phyloP scores from a whole-genome alignment of 2,329 filamentous ascomycete genomes.

The Fusarium sp. region DNA sequence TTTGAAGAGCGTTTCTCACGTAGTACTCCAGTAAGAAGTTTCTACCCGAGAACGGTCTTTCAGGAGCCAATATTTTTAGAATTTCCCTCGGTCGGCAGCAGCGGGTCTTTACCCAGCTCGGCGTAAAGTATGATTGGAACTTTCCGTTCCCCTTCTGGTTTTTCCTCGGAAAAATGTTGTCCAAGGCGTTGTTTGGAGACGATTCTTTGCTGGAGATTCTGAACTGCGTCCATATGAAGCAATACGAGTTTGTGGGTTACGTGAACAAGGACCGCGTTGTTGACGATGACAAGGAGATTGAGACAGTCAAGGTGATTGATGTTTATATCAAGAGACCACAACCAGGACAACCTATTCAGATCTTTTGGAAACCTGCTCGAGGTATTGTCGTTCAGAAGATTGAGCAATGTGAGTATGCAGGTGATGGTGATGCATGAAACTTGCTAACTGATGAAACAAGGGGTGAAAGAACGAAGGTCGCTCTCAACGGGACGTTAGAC shows the following conservation, averaged over 20 bases:
- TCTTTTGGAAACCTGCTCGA: conserved; percentile 1
- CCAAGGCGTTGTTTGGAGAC: neutral
- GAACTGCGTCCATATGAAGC: neutral
- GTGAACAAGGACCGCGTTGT: neutral
- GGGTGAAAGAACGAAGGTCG: no score
- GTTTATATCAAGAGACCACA: neutral
- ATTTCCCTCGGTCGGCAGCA: neutral
- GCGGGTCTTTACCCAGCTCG: conserved; percentile 2
- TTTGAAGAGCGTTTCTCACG: neutral
- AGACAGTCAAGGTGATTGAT: neutral
- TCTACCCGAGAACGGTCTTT: neutral
- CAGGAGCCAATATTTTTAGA: neutral
- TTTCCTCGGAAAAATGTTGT: conserved; percentile 5
- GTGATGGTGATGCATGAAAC: neutral
- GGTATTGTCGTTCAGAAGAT: conserved; percentile 1
- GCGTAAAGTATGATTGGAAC: neutral
- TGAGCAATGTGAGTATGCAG: neutral
- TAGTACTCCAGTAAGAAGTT: conserved; percentile 2
- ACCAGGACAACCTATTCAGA: neutral
- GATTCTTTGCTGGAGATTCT: neutral
- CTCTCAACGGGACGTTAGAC: no score
- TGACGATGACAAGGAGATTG: neutral
- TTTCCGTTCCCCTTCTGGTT: conserved; percentile 1
- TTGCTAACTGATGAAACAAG: no score
- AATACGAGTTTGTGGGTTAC: conserved; percentile 2